Evolutionary conservation across 257 asterid genomes (phyloP), one percentile per base, ranked within the genome.

Genomic region (Nicotiana otophora): DNA sequence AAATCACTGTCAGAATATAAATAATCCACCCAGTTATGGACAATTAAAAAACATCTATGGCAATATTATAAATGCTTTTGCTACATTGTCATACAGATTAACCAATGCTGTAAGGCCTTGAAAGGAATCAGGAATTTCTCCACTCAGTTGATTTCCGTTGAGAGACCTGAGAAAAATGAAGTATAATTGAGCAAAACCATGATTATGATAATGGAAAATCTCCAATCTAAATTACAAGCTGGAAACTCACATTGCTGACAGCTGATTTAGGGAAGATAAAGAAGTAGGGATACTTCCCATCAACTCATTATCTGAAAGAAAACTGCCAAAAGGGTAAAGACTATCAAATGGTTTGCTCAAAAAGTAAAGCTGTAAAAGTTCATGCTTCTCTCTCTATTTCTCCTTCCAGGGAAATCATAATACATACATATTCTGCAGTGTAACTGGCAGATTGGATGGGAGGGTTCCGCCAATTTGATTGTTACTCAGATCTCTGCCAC

Each of bases 41-140:
- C 48, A 81, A 81, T 67, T 53, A 66, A 79, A 78, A 42, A 63
- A 75, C 67, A 54, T 31, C 85, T n/a, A 46, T 68, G 57, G 69
- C n/a, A 76, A 75, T 66, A 65, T 69, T 48, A 51, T 23, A 57
- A 77, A 58, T 48, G 85, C 54, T 70, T 82, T 26, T 53, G 80
- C 42, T 28, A 46, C 7, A 80, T 85, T 86, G 69, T 81, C 98
- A 14, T 92, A 96, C 99, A 96, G 87, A 87, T 96, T 96, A 83
- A 88, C 91, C 91, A 96, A 83, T 79, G 19, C 85, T 19, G 92
- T 77, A 60, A 94, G 98, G 86, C 84, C 90, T 84, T 55, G 91
- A 87, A 96, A 96, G 67, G 97, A 89, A 94, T 96, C 99, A 3
- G 99, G 97, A 81, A 96, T 87, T 80, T 96, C 98, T 89, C 99